Percentiles rank a stretch among this genome's conserved stretches.
Evolutionary conservation across 164 flowering plant genomes (phyloP).

Genomic region (Protea cynaroides): DNA sequence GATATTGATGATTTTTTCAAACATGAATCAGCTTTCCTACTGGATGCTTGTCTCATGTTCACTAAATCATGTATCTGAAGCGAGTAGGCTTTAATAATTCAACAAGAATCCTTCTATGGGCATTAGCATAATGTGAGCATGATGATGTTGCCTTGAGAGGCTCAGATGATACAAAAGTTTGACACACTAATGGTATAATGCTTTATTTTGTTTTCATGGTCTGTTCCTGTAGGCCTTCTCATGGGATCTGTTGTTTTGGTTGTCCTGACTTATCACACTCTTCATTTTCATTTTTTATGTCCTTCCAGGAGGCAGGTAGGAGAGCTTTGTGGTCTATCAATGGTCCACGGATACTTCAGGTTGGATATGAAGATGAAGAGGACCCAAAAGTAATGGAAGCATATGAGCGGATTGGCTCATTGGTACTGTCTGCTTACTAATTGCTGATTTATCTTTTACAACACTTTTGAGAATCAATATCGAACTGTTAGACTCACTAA

Average conservation of each 20-base stretch:
- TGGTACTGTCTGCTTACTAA: slow-evolving; percentile 41
- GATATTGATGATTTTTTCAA: too few relatives aligned
- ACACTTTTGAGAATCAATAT: background rate
- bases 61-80: background rate
- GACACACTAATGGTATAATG: background rate
- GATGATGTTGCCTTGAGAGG: background rate
- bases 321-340: slow-evolving; percentile 91
- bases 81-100: background rate
- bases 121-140: background rate
- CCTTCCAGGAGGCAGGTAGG: slow-evolving; percentile 74
- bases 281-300: background rate
- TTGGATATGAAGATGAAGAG: slow-evolving; percentile 89
- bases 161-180: too few relatives aligned
- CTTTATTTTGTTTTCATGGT: background rate
- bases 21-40: background rate
- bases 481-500: background rate
- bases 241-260: background rate
- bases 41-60: background rate
- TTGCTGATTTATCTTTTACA: background rate
- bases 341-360: slow-evolving; percentile 80
- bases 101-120: background rate
- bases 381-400: slow-evolving; percentile 94
- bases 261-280: background rate
- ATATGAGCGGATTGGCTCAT: slow-evolving; percentile 77
- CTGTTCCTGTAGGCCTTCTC: background rate